A percentile compares a stretch with the other conserved stretches of the same genome.
Evolutionary conservation across 768 basidiomycete genomes (phyloP).

Genomic region (Galerina sulciceps): DNA sequence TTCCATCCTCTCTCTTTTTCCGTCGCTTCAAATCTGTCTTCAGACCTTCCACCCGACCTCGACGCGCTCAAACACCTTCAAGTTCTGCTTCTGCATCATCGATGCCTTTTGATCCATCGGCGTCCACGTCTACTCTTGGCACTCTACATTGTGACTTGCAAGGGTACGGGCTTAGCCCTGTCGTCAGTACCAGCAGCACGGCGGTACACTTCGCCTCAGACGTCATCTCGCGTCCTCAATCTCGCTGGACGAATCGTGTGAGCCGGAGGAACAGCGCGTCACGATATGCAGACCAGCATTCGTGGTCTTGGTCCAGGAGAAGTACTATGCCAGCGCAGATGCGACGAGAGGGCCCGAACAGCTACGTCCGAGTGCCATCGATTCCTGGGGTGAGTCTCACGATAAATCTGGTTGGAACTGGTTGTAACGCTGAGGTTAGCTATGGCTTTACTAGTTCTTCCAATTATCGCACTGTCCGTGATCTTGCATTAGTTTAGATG

Average conservation of each 20-base stretch:
- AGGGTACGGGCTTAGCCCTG: background rate
- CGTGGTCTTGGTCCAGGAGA: background rate
- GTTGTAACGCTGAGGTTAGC: no score
- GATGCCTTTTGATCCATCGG: background rate
- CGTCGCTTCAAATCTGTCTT: constrained; percentile 5
- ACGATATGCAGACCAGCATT: background rate
- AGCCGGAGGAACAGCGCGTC: no score
- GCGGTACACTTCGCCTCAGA: constrained; percentile 1
- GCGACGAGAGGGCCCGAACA: background rate
- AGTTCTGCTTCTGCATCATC: background rate
- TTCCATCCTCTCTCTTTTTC: background rate
- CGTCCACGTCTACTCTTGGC: background rate
- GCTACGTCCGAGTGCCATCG: background rate
- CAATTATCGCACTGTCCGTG: no score
- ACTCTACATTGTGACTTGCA: background rate
- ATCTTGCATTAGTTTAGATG: no score
- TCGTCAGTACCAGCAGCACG: constrained; percentile 6
- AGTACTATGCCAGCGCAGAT: background rate
- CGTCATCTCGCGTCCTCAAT: background rate
- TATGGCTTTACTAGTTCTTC: no score
- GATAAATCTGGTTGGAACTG: no score
- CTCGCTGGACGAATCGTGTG: no score
- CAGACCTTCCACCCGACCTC: background rate
- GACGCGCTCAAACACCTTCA: background rate
- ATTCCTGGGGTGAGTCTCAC: constrained; percentile 2